phyloP scores from a whole-genome alignment of 495 filamentous ascomycete species.

The Lindgomyces ingoldianus region DNA sequence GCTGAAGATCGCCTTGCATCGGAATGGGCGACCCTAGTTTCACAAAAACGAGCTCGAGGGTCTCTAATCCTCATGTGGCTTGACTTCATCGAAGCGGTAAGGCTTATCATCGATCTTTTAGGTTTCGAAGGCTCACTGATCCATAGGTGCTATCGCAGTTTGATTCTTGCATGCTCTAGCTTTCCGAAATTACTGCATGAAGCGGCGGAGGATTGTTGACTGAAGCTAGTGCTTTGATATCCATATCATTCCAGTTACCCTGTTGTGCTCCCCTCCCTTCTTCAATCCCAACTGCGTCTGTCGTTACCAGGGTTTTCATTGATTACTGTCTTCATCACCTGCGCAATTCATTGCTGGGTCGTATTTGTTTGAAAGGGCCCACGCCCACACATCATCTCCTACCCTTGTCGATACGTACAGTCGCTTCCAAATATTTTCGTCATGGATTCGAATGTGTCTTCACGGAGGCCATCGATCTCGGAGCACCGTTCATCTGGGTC shows the following conservation, averaged over 20 bases:
- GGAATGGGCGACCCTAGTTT: not conserved
- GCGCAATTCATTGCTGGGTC: not conserved
- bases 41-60: not conserved
- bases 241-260: not conserved
- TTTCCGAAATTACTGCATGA: not conserved
- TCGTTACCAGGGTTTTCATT: not conserved
- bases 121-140: not conserved
- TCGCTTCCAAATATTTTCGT: not conserved
- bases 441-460: not conserved
- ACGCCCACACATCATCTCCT: not conserved
- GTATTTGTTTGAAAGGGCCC: not conserved
- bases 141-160: too few relatives aligned
- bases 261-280: not conserved
- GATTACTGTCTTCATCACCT: not conserved
- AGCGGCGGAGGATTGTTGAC: not conserved
- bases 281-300: not conserved
- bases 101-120: not conserved
- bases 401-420: not conserved
- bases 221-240: not conserved
- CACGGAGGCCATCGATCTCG: constrained; percentile 7
- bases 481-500: constrained; percentile 7
- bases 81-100: not conserved
- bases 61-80: not conserved
- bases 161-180: not conserved
- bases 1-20: not conserved